Base-by-base conservation (phyloP, 805 yeast genomes). In the Brettanomyces bruxellensis region DNA sequence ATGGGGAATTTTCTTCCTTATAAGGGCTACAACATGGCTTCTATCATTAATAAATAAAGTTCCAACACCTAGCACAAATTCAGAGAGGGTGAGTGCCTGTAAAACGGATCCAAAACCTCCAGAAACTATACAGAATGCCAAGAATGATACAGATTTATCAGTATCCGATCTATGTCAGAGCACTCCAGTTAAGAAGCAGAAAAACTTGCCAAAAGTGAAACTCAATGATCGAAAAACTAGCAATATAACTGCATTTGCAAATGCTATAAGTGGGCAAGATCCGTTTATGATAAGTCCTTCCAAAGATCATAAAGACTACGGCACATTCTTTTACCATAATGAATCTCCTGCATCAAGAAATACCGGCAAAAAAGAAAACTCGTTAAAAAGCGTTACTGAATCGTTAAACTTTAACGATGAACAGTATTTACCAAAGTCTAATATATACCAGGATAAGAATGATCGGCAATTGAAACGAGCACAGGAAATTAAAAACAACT, bases 1-100 rank as follows among this genome's bases (percentile, higher is more conserved):
- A 7, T 62, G 67, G 67, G 12, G 53, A 3, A 14, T 61, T 1
- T 59, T 51, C 45, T 14, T 50, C 2, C 40, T 62, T 23, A 57
- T 54, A 9, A 18, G 47, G 8, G 24, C 54, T 1, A 55, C 50
- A 6, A 25, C 51, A 3, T 28, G 47, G 23, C 13, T 55, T 24
- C 45, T 54, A 40, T 50, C 43, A 11, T 32, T 55, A 2, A 46
- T 57, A 25, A 52, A 55, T 28, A 34, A 41, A 13, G 59, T 62
- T 11, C 66, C 66, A 4, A 56, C 49, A 34, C 65, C 65, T 2
- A 45, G 49, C 11, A 45, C 50, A 41, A 42, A 4, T 18, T 34
- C 34, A 34, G 28, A 9, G 40, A 30, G 6, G 41, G 28, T 4
- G 8, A 6, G 11, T 28, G 32, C 7, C 9, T 9, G 3, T 28